Evolutionary conservation across 257 asterid species (phyloP).

Genomic region (Avicennia marina): DNA sequence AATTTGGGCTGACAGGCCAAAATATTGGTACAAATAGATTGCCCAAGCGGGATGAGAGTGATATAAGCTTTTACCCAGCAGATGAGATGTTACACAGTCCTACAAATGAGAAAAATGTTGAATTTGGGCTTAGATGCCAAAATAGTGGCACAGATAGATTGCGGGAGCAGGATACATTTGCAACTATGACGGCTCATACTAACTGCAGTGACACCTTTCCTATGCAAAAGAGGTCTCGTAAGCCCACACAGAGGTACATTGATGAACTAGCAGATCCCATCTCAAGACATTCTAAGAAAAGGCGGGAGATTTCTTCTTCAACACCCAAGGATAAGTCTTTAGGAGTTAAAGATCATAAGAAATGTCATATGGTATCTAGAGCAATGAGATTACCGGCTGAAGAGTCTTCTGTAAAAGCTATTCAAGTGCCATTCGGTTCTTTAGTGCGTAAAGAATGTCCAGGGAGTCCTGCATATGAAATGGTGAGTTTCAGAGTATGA

Average conservation of each 20-base stretch:
- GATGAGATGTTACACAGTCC: conserved; percentile 28
- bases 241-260: conserved; percentile 88
- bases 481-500: conserved; percentile 22
- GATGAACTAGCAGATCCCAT: conserved; percentile 64
- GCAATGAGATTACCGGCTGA: conserved; percentile 38
- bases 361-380: conserved; percentile 32
- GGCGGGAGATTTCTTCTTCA: conserved; percentile 38
- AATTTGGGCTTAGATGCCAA: conserved; percentile 17
- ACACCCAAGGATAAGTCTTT: conserved; percentile 36
- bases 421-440: conserved; percentile 95
- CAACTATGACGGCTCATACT: conserved; percentile 17
- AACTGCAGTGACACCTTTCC: conserved; percentile 27
- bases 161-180: conserved; percentile 24
- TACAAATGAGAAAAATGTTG: conserved; percentile 31
- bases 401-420: conserved; percentile 61
- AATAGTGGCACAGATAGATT: conserved; percentile 19
- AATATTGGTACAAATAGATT: too few species aligned
- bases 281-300: conserved; percentile 35
- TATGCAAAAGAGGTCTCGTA: conserved; percentile 69
- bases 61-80: too few species aligned
- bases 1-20: conserved; percentile 18
- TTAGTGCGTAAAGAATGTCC: conserved; percentile 47
- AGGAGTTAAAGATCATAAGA: conserved; percentile 45
- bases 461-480: conserved; percentile 22
- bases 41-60: too few species aligned